A percentile compares a stretch with the other conserved stretches of the same genome.
These are phyloP conservation scores for Teratosphaeria destructans DNA, from an alignment of 2,329 filamentous ascomycete species.

Conservation along the genomic window DNA sequence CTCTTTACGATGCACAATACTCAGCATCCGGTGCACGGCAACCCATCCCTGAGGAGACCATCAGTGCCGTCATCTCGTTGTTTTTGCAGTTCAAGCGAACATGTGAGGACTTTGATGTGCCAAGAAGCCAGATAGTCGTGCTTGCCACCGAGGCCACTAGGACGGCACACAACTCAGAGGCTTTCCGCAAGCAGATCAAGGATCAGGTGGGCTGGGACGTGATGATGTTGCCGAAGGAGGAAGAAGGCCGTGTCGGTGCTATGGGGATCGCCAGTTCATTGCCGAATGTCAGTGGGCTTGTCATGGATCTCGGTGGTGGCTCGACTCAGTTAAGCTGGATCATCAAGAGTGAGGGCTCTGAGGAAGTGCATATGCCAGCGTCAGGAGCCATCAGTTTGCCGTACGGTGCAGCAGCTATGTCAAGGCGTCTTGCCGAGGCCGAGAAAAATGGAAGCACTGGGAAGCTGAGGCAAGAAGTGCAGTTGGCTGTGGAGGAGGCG, in stretches of 20 bases:
- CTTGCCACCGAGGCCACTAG: slow-evolving; percentile 86
- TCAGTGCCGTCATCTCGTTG: slow-evolving; percentile 54
- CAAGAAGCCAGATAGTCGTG: slow-evolving; percentile 54
- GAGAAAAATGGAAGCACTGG: slow-evolving; percentile 29
- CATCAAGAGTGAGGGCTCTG: slow-evolving; percentile 34
- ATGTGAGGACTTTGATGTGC: slow-evolving; percentile 60
- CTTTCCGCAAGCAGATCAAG: slow-evolving; percentile 57
- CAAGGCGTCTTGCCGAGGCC: slow-evolving; percentile 41
- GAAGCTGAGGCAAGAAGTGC: slow-evolving; percentile 37
- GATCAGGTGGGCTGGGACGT: slow-evolving; percentile 57
- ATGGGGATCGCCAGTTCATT: slow-evolving; percentile 73
- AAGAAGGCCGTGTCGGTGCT: slow-evolving; percentile 74
- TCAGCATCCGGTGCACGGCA: slow-evolving; percentile 29
- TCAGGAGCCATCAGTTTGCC: slow-evolving; percentile 55
- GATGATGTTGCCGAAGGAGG: slow-evolving; percentile 62
- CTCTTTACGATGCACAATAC: slow-evolving; percentile 70
- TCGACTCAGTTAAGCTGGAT: slow-evolving; percentile 63
- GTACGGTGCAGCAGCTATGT: slow-evolving; percentile 59
- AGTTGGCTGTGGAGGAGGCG: slow-evolving; percentile 40
- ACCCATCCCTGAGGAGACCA: slow-evolving; percentile 49
- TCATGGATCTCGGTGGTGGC: slow-evolving; percentile 78
- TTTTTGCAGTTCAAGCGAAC: slow-evolving; percentile 62
- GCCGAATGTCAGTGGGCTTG: slow-evolving; percentile 58
- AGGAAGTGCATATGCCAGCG: slow-evolving; percentile 41
- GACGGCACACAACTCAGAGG: slow-evolving; percentile 61